Percentiles rank a stretch among this genome's conserved stretches.
phyloP scores from a whole-genome alignment of 257 asterid species.

The Agastache rugosa region DNA sequence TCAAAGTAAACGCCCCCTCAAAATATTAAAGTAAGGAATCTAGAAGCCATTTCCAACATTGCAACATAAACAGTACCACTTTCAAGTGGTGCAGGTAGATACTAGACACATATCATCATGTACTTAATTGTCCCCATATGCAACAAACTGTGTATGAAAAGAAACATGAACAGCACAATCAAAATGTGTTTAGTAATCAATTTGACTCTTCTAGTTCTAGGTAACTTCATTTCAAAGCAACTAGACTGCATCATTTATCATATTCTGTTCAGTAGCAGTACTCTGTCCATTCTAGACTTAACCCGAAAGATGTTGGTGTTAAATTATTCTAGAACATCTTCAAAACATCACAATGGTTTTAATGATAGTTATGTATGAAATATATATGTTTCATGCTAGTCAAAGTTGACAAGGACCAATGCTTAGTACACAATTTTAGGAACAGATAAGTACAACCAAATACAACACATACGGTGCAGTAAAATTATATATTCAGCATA shows the following conservation, averaged over 20 bases:
- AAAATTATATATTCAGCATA: not conserved
- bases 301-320: not conserved
- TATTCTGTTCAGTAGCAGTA: not conserved
- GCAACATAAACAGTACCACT: not conserved
- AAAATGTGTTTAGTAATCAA: constrained; percentile 1
- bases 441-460: constrained; percentile 18
- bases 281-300: not conserved
- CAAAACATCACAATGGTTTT: constrained; percentile 3
- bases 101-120: not conserved
- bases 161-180: not conserved
- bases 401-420: not conserved
- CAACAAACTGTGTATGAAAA: not conserved
- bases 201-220: not conserved
- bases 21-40: not conserved
- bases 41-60: not conserved
- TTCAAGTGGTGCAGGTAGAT: not conserved
- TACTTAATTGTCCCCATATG: not conserved
- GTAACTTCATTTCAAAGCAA: not conserved
- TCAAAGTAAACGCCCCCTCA: too few species aligned
- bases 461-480: not conserved
- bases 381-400: constrained; percentile 1
- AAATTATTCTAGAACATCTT: not conserved
- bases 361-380: not conserved
- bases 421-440: not conserved
- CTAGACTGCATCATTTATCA: not conserved